A percentile compares a stretch with the other conserved stretches of the same genome.
These are phyloP conservation scores for Eucalyptus curtisii DNA, from an alignment of 345 rosid species.

Conservation along the genomic window DNA sequence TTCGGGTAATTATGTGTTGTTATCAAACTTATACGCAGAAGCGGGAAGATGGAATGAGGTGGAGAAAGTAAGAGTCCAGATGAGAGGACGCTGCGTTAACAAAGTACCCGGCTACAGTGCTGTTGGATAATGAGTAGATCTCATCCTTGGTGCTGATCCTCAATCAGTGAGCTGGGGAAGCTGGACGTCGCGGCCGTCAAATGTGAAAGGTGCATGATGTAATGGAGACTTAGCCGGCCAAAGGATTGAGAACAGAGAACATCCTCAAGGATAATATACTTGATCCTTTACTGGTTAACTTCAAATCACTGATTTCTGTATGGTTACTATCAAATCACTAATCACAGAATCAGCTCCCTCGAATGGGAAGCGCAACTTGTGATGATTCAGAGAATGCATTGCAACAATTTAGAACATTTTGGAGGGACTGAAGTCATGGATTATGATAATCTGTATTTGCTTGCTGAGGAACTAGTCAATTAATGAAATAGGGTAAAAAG, in stretches of 20 bases:
- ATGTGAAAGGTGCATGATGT: not conserved
- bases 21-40: constrained; percentile 4
- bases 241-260: not conserved
- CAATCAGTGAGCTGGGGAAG: not conserved
- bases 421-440: not conserved
- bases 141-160: not conserved
- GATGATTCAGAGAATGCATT: not conserved
- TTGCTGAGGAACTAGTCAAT: not conserved
- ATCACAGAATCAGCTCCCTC: not conserved
- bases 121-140: not conserved
- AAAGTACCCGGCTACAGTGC: not conserved
- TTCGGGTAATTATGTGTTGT: not conserved
- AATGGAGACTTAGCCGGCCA: not conserved
- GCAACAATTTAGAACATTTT: not conserved
- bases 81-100: not conserved
- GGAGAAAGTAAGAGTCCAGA: not conserved
- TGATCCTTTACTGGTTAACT: not conserved
- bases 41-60: constrained; percentile 1
- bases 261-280: not conserved
- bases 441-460: not conserved
- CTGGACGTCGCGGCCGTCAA: not conserved
- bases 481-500: not conserved
- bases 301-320: not conserved
- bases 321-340: not conserved
- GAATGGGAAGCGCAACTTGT: not conserved